These are phyloP conservation scores for Erodium maritimum DNA, from an alignment of 345 rosid genomes.

Conservation along the genomic window DNA sequence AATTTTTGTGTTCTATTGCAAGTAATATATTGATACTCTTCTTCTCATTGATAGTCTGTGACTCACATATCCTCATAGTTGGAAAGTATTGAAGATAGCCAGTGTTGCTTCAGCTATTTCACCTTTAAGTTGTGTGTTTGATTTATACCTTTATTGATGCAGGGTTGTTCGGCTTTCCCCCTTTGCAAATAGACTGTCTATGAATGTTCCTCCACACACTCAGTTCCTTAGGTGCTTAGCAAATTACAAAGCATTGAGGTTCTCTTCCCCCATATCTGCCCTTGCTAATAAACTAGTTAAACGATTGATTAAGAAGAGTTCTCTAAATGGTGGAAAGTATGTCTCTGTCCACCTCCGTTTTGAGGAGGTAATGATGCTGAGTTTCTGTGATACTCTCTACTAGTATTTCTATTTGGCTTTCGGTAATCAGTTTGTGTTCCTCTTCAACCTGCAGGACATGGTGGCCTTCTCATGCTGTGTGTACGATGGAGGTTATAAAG, in stretches of 20 bases:
- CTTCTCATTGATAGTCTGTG: constrained; percentile 1
- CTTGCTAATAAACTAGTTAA: constrained; percentile 51
- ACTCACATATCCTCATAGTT: not conserved
- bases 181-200: constrained; percentile 92
- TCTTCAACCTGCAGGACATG: constrained; percentile 57
- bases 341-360: constrained; percentile 80
- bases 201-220: constrained; percentile 79
- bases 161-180: constrained; percentile 86
- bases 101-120: not conserved
- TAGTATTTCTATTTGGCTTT: not conserved
- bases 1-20: not conserved
- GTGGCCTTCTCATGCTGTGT: constrained; percentile 93
- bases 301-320: constrained; percentile 67
- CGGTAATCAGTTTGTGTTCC: constrained; percentile 5
- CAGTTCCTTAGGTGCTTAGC: constrained; percentile 81
- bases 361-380: constrained; percentile 54
- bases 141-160: constrained; percentile 17
- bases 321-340: constrained; percentile 60
- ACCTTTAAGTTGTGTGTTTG: constrained; percentile 1
- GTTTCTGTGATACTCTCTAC: constrained; percentile 1
- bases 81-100: constrained; percentile 1
- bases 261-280: constrained; percentile 46
- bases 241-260: constrained; percentile 74
- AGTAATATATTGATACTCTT: not conserved
- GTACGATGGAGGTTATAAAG: constrained; percentile 75